These are phyloP conservation scores for Phytophthora sp. DNA, from an alignment of 352 stramenopile genomes.

Conservation along the genomic window DNA sequence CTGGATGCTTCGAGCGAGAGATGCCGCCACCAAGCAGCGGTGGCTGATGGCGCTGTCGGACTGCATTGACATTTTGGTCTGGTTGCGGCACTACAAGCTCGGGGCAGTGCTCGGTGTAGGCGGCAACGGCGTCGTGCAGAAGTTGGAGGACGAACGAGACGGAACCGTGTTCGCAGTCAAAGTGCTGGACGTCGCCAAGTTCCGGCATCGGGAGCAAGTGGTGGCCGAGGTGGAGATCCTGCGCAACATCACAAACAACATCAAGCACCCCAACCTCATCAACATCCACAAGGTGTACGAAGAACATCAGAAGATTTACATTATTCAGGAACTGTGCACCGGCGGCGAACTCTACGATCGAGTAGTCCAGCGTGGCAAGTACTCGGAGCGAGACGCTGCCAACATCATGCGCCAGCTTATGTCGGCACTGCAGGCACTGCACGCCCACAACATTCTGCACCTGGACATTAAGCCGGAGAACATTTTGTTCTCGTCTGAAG, in stretches of 20 bases:
- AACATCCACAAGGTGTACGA: constrained; percentile 86
- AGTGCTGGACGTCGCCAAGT: constrained; percentile 79
- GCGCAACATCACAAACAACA: constrained; percentile 83
- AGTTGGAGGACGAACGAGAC: constrained; percentile 63
- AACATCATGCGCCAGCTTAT: constrained; percentile 72
- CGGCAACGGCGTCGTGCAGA: constrained; percentile 76
- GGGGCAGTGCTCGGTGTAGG: constrained; percentile 71
- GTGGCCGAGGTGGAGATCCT: constrained; percentile 82
- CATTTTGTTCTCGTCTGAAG: constrained; percentile 67
- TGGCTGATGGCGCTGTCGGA: constrained; percentile 74
- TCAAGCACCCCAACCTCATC: constrained; percentile 79
- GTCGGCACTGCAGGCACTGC: constrained; percentile 65
- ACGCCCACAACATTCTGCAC: constrained; percentile 81
- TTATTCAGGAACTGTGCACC: constrained; percentile 76
- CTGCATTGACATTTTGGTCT: constrained; percentile 80
- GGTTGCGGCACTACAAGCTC: constrained; percentile 75
- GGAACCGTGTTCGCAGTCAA: constrained; percentile 72
- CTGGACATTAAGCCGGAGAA: constrained; percentile 86
- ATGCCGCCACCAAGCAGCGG: constrained; percentile 55
- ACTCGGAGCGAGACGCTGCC: constrained; percentile 69
- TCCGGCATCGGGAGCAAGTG: constrained; percentile 71
- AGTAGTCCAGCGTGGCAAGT: constrained; percentile 68
- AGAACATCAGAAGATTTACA: constrained; percentile 81
- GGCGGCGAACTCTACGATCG: constrained; percentile 81
- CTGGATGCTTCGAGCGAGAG: constrained; percentile 63